Conservation (phyloP, 106 monocot genomes). For the Vanilla planifolia region DNA sequence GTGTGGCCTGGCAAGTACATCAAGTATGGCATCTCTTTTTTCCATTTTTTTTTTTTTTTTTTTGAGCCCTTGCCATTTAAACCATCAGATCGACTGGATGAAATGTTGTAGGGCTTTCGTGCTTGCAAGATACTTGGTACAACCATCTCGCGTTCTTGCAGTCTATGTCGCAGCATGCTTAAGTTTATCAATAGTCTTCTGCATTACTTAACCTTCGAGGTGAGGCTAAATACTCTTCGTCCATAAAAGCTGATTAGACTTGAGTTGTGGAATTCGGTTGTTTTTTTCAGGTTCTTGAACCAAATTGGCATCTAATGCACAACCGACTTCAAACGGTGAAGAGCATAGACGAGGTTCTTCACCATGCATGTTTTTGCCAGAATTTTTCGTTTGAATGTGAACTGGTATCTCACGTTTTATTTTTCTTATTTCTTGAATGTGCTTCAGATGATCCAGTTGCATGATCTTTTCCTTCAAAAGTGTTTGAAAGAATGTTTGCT, state of each 20-base stretch:
- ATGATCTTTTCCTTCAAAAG: slow-evolving; percentile 92
- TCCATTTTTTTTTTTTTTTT: slow-evolving; percentile 3
- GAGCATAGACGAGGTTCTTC: slow-evolving; percentile 92
- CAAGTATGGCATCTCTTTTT: slow-evolving; percentile 47
- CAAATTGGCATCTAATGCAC: slow-evolving; percentile 99
- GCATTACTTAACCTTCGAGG: slow-evolving; percentile 98
- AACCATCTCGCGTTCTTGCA: slow-evolving; percentile 65
- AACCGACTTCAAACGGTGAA: slow-evolving; percentile 70
- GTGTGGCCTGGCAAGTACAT: slow-evolving; percentile 96
- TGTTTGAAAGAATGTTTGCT: slow-evolving; percentile 96
- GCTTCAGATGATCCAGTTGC: slow-evolving; percentile 81
- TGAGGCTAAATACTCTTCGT: slow-evolving; percentile 13
- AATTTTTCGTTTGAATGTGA: not conserved
- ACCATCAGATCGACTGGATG: not conserved
- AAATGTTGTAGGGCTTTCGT: slow-evolving; percentile 62
- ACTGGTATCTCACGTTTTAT: not conserved
- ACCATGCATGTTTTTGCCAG: slow-evolving; percentile 1
- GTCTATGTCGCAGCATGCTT: slow-evolving; percentile 95
- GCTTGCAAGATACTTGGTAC: slow-evolving; percentile 63
- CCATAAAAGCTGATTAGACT: not conserved
- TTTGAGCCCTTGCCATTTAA: slow-evolving; percentile 3
- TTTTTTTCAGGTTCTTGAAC: slow-evolving; percentile 83
- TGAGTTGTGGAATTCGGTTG: not conserved
- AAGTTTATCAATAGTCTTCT: slow-evolving; percentile 93
- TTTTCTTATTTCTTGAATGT: slow-evolving; percentile 3